Percentiles rank a stretch among this genome's conserved stretches.
These are phyloP conservation scores for Staphylotrichum longicolle DNA, from an alignment of 495 filamentous ascomycete genomes.

Conservation along the genomic window DNA sequence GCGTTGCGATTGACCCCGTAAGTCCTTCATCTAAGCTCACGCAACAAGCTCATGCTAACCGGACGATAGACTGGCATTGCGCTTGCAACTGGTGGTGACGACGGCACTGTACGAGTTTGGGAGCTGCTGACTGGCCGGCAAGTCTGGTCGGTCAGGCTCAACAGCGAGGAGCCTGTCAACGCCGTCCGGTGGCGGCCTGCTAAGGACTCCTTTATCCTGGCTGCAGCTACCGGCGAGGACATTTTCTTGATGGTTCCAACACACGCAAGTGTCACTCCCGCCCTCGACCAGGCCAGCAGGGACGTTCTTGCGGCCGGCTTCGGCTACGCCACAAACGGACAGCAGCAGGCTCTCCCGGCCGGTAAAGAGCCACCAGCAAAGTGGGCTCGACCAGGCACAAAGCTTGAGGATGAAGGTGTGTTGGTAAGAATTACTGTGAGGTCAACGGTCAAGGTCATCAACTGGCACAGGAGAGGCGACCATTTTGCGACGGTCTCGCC, in stretches of 20 bases:
- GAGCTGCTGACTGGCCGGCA: constrained; percentile 83
- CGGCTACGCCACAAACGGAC: constrained; percentile 76
- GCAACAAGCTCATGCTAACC: neutral
- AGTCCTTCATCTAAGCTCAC: neutral
- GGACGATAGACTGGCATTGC: constrained; percentile 27
- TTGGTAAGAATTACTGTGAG: constrained; percentile 75
- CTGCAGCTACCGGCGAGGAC: constrained; percentile 79
- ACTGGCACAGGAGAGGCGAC: constrained; percentile 91
- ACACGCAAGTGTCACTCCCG: constrained; percentile 34
- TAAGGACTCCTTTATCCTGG: constrained; percentile 74
- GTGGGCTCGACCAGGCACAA: constrained; percentile 77
- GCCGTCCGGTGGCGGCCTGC: constrained; percentile 86
- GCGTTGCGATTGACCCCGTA: constrained; percentile 58
- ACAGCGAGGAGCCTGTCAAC: constrained; percentile 79
- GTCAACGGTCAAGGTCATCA: constrained; percentile 81
- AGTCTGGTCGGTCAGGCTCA: constrained; percentile 77
- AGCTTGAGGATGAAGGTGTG: constrained; percentile 72
- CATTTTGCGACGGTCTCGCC: constrained; percentile 93
- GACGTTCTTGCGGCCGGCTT: constrained; percentile 82
- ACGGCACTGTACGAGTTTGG: constrained; percentile 91
- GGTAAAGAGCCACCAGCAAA: constrained; percentile 74
- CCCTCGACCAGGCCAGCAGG: constrained; percentile 64
- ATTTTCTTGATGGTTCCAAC: constrained; percentile 76
- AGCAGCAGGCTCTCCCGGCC: constrained; percentile 54
- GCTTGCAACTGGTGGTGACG: constrained; percentile 83